Evolutionary conservation across 495 filamentous ascomycete species (phyloP).

Genomic region (Aspergillus heteromorphus): DNA sequence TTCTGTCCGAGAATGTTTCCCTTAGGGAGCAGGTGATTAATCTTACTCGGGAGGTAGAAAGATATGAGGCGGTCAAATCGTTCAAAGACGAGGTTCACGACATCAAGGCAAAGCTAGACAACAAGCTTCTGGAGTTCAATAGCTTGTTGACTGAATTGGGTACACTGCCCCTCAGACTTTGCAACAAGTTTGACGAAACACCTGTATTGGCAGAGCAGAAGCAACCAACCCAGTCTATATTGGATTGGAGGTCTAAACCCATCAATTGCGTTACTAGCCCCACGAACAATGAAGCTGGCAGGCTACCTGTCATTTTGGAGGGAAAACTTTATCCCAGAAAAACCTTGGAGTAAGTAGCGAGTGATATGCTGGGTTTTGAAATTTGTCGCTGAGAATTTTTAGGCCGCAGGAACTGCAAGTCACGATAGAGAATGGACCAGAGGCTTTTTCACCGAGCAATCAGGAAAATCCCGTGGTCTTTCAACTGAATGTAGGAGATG

Average conservation of each 20-base stretch:
- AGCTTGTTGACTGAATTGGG: slow-evolving; percentile 60
- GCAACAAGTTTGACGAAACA: slow-evolving; percentile 15
- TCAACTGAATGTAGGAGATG: slow-evolving; percentile 52
- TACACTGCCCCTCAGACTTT: slow-evolving; percentile 35
- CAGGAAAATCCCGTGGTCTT: slow-evolving; percentile 57
- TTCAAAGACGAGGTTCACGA: slow-evolving; percentile 52
- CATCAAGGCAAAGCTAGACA: slow-evolving; percentile 64
- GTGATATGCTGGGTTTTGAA: not conserved
- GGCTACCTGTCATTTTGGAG: slow-evolving; percentile 77
- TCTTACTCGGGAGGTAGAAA: slow-evolving; percentile 62
- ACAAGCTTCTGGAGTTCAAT: slow-evolving; percentile 61
- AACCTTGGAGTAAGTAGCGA: slow-evolving; percentile 70
- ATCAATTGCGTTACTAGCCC: slow-evolving; percentile 10
- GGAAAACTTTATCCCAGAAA: slow-evolving; percentile 68
- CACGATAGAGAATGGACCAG: slow-evolving; percentile 43
- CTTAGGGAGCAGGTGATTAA: slow-evolving; percentile 74
- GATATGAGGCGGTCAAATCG: slow-evolving; percentile 35
- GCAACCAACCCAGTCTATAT: slow-evolving; percentile 14
- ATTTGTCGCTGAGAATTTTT: slow-evolving; percentile 12
- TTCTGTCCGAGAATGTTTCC: slow-evolving; percentile 82
- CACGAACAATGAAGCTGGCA: slow-evolving; percentile 46
- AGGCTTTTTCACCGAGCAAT: slow-evolving; percentile 56
- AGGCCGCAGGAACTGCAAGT: slow-evolving; percentile 40
- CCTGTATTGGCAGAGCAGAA: slow-evolving; percentile 10
- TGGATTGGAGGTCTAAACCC: slow-evolving; percentile 11